A percentile compares a stretch with the other conserved stretches of the same genome.
These are phyloP conservation scores for Ophiocordyceps sinensis DNA, from an alignment of 2,329 filamentous ascomycete genomes.

Conservation along the genomic window DNA sequence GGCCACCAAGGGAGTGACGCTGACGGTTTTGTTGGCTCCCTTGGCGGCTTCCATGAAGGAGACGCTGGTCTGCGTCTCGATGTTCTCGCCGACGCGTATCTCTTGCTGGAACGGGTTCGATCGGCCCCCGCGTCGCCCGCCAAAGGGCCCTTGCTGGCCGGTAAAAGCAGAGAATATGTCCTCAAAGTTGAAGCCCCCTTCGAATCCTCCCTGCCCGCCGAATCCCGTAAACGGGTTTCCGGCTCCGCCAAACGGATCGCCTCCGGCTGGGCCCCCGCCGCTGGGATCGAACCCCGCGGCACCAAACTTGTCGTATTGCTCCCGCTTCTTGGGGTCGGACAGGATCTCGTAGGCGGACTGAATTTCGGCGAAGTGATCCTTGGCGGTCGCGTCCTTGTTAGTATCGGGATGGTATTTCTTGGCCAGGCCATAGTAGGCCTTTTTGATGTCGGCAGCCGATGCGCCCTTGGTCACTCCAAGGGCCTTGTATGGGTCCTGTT, in stretches of 20 bases:
- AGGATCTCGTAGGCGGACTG: conserved; percentile 90
- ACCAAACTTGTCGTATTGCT: conserved; percentile 84
- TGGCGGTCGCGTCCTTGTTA: conserved; percentile 86
- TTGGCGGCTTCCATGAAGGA: conserved; percentile 95
- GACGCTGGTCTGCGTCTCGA: conserved; percentile 85
- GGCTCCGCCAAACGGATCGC: conserved; percentile 47
- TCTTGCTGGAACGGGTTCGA: conserved; percentile 58
- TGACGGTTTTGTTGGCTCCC: conserved; percentile 76
- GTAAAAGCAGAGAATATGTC: conserved; percentile 86
- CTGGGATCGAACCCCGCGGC: conserved; percentile 74
- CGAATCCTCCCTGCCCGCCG: conserved; percentile 49
- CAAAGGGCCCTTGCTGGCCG: conserved; percentile 39
- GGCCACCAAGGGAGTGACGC: conserved; percentile 64
- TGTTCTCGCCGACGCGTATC: conserved; percentile 84
- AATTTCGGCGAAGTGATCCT: conserved; percentile 87
- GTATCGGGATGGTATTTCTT: conserved; percentile 98
- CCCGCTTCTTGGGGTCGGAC: conserved; percentile 83
- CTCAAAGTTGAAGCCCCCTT: conserved; percentile 84
- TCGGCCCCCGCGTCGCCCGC: conserved; percentile 35
- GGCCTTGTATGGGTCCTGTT: conserved; percentile 72
- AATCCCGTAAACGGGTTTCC: conserved; percentile 51
- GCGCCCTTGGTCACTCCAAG: conserved; percentile 75
- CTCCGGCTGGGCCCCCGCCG: conserved; percentile 47
- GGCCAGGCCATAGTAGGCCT: conserved; percentile 91
- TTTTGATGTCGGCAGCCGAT: conserved; percentile 84